phyloP scores from a whole-genome alignment of 148 eudicot genomes.

The Rhododendron henanense region DNA sequence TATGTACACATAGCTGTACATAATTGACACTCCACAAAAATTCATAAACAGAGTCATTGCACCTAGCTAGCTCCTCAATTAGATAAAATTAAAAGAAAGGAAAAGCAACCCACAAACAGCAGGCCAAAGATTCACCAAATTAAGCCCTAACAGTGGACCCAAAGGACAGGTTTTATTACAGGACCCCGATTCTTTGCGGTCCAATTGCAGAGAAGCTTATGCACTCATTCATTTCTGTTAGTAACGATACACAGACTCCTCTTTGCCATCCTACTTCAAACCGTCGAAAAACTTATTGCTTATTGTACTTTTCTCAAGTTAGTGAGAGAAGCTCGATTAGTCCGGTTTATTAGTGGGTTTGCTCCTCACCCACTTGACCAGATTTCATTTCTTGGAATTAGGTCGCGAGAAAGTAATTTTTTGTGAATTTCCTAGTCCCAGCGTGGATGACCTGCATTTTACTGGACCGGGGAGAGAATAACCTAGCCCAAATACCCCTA shows the following conservation, averaged over 20 bases:
- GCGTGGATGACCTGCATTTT: too few species aligned
- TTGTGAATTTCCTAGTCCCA: too few species aligned
- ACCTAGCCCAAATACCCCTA: too few species aligned
- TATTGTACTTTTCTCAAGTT: neutral
- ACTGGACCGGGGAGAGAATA: neutral
- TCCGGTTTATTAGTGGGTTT: neutral
- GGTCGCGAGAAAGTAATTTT: neutral
- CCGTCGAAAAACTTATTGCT: neutral
- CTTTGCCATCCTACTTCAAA: too few species aligned
- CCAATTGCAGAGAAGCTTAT: neutral
- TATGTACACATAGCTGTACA: too few species aligned
- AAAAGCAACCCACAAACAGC: neutral
- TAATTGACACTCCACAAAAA: neutral
- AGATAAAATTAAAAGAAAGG: neutral
- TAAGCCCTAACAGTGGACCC: neutral
- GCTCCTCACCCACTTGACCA: neutral
- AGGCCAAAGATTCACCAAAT: neutral
- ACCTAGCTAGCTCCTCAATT: neutral
- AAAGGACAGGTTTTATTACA: neutral
- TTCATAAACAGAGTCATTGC: neutral
- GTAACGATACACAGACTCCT: too few species aligned
- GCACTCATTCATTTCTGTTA: neutral
- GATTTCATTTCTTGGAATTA: too few species aligned
- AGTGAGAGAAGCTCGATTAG: neutral
- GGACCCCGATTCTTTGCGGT: neutral